Conservation (phyloP, 352 stramenopile genomes). For the Phytophthora capsici region DNA sequence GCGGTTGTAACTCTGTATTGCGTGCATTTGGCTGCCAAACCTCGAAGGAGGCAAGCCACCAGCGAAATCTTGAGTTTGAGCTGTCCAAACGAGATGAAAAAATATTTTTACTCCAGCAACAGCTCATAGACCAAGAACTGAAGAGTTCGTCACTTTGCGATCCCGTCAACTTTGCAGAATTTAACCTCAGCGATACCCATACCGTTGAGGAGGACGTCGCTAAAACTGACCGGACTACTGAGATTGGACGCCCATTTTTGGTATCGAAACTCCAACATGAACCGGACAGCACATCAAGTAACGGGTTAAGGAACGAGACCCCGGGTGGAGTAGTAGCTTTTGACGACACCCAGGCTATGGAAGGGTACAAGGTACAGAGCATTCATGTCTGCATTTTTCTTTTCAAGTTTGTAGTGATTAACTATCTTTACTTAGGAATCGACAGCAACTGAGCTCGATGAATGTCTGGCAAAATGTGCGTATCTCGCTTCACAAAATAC, state of each 20-base stretch:
- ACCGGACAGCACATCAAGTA: constrained; percentile 9
- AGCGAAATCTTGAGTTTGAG: constrained; percentile 19
- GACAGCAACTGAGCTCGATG: constrained; percentile 19
- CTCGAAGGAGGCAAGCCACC: background rate
- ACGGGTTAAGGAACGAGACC: constrained; percentile 11
- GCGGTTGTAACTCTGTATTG: background rate
- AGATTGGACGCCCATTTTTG: constrained; percentile 20
- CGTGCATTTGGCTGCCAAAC: constrained; percentile 8
- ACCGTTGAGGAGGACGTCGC: background rate
- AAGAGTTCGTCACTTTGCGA: background rate
- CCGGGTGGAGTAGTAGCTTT: background rate
- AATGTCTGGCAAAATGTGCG: constrained; percentile 32
- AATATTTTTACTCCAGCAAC: constrained; percentile 29
- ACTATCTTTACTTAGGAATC: background rate
- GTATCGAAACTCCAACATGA: constrained; percentile 1
- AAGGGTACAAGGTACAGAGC: constrained; percentile 13
- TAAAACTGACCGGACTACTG: background rate
- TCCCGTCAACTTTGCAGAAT: background rate
- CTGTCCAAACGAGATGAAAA: constrained; percentile 33
- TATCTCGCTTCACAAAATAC: constrained; percentile 40
- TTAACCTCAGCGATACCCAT: background rate
- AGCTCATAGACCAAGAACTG: constrained; percentile 12
- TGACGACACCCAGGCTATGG: constrained; percentile 7
- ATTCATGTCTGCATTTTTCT: background rate
- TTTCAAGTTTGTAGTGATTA: background rate